These are phyloP conservation scores for Phyllostachys edulis DNA, from an alignment of 176 grass and related monocot genomes.

Conservation along the genomic window DNA sequence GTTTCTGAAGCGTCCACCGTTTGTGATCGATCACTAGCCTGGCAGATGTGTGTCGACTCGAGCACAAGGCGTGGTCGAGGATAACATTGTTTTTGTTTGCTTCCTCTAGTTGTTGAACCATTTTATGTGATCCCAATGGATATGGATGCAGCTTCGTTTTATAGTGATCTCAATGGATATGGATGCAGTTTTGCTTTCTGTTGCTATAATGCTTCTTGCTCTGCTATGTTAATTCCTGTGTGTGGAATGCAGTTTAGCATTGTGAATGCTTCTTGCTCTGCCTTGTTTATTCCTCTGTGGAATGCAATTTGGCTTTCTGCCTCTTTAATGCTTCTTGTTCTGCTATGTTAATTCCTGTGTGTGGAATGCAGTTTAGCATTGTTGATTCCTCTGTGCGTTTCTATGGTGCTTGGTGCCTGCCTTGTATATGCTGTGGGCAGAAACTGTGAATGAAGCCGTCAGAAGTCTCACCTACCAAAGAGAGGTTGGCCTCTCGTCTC, in stretches of 20 bases:
- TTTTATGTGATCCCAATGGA: background rate
- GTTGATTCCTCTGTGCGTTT: background rate
- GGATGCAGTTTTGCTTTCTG: background rate
- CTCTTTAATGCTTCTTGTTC: background rate
- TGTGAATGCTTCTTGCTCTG: background rate
- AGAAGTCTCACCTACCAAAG: background rate
- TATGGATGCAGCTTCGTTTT: background rate
- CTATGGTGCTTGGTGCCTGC: no score
- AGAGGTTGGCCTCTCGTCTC: background rate
- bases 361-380: background rate
- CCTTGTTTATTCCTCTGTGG: background rate
- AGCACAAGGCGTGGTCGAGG: background rate
- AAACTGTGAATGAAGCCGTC: background rate
- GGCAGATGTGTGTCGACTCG: background rate
- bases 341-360: background rate
- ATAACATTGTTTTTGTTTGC: slow-evolving; percentile 1
- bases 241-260: background rate
- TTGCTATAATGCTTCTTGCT: background rate
- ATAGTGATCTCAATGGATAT: background rate
- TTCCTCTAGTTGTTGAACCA: slow-evolving; percentile 18
- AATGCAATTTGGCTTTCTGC: background rate
- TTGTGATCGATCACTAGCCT: background rate
- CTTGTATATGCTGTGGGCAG: background rate
- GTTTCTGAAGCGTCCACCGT: background rate
- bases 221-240: background rate